These are phyloP conservation scores for Citrus mangshanensis DNA, from an alignment of 345 rosid genomes.

Conservation along the genomic window DNA sequence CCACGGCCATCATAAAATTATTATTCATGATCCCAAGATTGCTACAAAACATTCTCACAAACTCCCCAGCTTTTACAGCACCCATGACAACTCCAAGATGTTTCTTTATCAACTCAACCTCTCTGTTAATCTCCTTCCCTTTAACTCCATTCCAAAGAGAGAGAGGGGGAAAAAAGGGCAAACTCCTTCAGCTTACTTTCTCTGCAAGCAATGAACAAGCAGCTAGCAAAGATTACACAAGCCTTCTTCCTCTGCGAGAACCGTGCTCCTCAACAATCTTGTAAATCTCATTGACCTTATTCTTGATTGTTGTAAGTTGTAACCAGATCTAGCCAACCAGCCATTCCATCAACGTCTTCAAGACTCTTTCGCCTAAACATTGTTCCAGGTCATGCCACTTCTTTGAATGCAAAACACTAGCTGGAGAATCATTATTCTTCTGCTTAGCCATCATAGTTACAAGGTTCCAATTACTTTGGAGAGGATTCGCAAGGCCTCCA, in stretches of 20 bases:
- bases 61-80: neutral
- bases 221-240: slow-evolving; percentile 5
- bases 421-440: neutral
- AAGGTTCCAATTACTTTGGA: slow-evolving; percentile 1
- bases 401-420: neutral
- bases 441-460: neutral
- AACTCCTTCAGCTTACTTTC: slow-evolving; percentile 2
- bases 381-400: neutral
- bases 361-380: neutral
- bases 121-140: slow-evolving; percentile 11
- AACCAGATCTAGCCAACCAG: neutral
- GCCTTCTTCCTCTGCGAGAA: neutral
- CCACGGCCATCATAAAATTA: slow-evolving; percentile 5
- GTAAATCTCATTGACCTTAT: slow-evolving; percentile 18
- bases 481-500: neutral
- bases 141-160: neutral
- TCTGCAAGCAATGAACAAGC: slow-evolving; percentile 17
- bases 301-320: neutral
- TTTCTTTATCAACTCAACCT: neutral
- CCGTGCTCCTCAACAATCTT: slow-evolving; percentile 6
- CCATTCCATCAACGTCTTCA: slow-evolving; percentile 8
- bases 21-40: slow-evolving; percentile 19
- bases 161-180: too few species aligned
- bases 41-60: slow-evolving; percentile 13
- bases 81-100: neutral